These are phyloP conservation scores for Hymenochaete sp. DNA, from an alignment of 1,284 basidiomycete genomes.

Conservation along the genomic window DNA sequence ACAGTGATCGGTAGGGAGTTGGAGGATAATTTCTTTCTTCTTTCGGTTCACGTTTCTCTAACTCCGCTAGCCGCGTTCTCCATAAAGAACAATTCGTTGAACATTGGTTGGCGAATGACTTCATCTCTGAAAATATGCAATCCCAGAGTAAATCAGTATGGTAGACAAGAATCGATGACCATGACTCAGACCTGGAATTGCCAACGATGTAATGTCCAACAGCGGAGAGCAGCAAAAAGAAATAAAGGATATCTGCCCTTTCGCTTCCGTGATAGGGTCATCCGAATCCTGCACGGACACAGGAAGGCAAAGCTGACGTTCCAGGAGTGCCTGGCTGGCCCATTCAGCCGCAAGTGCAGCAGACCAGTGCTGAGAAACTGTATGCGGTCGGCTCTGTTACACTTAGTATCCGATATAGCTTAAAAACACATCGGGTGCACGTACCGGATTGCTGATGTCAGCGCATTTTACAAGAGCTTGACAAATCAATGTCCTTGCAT, in stretches of 20 bases:
- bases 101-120: constrained; percentile 54
- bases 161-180: not conserved
- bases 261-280: constrained; percentile 67
- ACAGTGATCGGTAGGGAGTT: constrained; percentile 19
- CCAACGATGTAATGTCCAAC: constrained; percentile 63
- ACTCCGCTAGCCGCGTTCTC: constrained; percentile 42
- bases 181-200: constrained; percentile 60
- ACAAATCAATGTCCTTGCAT: constrained; percentile 67
- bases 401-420: constrained; percentile 8
- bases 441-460: constrained; percentile 92
- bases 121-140: constrained; percentile 42
- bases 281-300: constrained; percentile 59
- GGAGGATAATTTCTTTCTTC: constrained; percentile 10
- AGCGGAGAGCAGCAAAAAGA: constrained; percentile 75
- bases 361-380: constrained; percentile 87
- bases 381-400: constrained; percentile 77
- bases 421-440: constrained; percentile 22
- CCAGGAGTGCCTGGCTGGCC: constrained; percentile 77
- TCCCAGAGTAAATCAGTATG: not conserved
- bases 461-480: constrained; percentile 92
- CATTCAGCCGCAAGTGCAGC: constrained; percentile 82
- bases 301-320: constrained; percentile 68
- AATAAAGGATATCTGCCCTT: constrained; percentile 87
- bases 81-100: constrained; percentile 57
- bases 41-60: constrained; percentile 24